phyloP scores from a whole-genome alignment of 2,329 filamentous ascomycete species.

The Rutstroemia sp. region DNA sequence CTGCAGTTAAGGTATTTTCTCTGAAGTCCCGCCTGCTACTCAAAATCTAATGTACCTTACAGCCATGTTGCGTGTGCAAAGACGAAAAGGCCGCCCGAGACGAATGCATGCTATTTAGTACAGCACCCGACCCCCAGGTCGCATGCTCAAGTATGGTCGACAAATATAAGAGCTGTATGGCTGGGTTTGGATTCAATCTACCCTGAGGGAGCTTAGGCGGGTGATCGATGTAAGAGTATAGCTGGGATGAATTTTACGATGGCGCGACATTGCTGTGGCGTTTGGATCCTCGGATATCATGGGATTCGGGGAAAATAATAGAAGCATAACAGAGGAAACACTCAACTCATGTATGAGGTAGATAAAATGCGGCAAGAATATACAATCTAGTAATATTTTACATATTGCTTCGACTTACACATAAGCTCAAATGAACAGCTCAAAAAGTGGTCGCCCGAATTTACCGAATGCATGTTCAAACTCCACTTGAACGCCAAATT shows the following conservation, averaged over 20 bases:
- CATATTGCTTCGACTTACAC: not conserved
- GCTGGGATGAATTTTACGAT: slow-evolving; percentile 4
- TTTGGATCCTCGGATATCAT: not conserved
- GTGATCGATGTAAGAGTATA: not conserved
- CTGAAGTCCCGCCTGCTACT: not conserved
- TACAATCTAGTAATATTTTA: not conserved
- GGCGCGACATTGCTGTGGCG: slow-evolving; percentile 24
- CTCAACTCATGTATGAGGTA: slow-evolving; percentile 18
- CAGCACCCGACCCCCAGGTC: slow-evolving; percentile 68
- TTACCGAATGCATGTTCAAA: not conserved
- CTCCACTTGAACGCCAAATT: slow-evolving; percentile 1
- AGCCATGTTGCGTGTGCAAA: slow-evolving; percentile 98
- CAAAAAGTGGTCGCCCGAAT: not conserved
- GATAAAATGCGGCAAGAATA: not conserved
- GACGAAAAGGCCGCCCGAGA: slow-evolving; percentile 87
- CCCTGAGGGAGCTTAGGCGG: slow-evolving; percentile 15
- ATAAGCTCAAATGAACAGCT: not conserved
- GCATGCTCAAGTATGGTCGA: slow-evolving; percentile 80
- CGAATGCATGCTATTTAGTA: slow-evolving; percentile 98
- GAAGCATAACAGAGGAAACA: slow-evolving; percentile 12
- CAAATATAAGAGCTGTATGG: slow-evolving; percentile 88
- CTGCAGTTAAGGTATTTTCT: slow-evolving; percentile 23
- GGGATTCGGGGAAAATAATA: not conserved
- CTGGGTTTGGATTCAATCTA: slow-evolving; percentile 76
- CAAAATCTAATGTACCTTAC: slow-evolving; percentile 7